Conservation (phyloP, 2,329 filamentous ascomycete genomes). For the Colletotrichum coccodes region DNA sequence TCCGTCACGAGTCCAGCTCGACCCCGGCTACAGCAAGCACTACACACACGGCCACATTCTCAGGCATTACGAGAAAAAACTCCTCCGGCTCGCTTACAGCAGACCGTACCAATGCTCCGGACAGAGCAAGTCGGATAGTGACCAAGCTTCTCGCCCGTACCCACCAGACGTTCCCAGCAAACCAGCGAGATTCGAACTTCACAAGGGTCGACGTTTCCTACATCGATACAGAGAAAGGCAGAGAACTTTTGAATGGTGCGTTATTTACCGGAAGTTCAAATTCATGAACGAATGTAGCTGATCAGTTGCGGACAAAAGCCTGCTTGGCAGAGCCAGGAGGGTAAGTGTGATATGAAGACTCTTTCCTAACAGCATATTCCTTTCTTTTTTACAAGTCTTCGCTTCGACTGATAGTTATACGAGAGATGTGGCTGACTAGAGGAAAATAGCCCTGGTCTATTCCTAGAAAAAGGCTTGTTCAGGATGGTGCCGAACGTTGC, state of each 20-base stretch:
- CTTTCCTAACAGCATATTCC: too few species aligned
- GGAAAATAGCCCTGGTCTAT: neutral
- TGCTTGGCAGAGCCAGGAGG: neutral
- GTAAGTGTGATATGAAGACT: neutral
- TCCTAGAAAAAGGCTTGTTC: neutral
- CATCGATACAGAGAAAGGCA: too few species aligned
- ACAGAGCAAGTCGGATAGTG: neutral
- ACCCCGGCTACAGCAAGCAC: neutral
- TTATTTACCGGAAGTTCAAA: too few species aligned
- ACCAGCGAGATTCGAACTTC: neutral
- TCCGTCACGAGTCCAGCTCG: too few species aligned
- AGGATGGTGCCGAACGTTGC: neutral
- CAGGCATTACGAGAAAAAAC: neutral
- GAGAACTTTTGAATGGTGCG: neutral
- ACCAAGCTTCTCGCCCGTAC: neutral
- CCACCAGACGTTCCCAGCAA: neutral
- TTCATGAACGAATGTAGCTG: neutral
- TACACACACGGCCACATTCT: neutral
- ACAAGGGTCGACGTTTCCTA: neutral
- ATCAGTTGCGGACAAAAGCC: neutral
- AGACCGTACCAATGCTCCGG: neutral
- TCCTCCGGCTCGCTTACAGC: neutral
- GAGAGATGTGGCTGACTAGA: neutral
- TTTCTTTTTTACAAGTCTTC: too few species aligned
- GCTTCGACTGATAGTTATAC: too few species aligned